phyloP scores from a whole-genome alignment of 2,329 filamentous ascomycete species.

The Bretziella fagacearum region DNA sequence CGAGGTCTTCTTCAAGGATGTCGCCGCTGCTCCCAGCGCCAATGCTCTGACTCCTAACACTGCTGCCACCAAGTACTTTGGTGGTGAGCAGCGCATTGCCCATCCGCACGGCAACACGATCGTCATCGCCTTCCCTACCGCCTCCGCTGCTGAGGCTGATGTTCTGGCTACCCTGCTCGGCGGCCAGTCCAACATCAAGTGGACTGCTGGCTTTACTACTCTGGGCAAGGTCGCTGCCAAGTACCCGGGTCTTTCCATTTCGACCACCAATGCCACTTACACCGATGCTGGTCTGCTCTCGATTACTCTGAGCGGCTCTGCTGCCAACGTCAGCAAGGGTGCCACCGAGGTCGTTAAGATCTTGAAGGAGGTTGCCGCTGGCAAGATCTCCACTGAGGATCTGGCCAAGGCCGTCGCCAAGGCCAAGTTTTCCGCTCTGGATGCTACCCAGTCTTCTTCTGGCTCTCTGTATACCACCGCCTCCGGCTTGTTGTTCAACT shows the following conservation, averaged over 20 bases:
- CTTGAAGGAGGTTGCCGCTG: constrained; percentile 64
- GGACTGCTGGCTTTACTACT: constrained; percentile 82
- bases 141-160: constrained; percentile 76
- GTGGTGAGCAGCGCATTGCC: constrained; percentile 81
- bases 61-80: constrained; percentile 68
- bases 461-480: constrained; percentile 71
- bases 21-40: constrained; percentile 37
- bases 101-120: constrained; percentile 64
- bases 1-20: constrained; percentile 71
- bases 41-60: constrained; percentile 30
- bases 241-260: constrained; percentile 48
- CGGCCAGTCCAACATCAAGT: constrained; percentile 84
- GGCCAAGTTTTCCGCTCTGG: constrained; percentile 83
- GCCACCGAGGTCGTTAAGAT: constrained; percentile 63
- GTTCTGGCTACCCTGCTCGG: constrained; percentile 82
- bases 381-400: constrained; percentile 64
- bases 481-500: constrained; percentile 62
- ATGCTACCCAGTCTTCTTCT: constrained; percentile 60
- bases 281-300: constrained; percentile 85
- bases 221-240: constrained; percentile 61
- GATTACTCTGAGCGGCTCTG: constrained; percentile 62
- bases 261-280: constrained; percentile 68
- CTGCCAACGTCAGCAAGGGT: constrained; percentile 53
- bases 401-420: constrained; percentile 80
- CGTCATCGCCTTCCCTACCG: constrained; percentile 70